Evolutionary conservation across 192 early-diverging fungal species (phyloP).

Genomic region (Phlyctochytrium bullatum): DNA sequence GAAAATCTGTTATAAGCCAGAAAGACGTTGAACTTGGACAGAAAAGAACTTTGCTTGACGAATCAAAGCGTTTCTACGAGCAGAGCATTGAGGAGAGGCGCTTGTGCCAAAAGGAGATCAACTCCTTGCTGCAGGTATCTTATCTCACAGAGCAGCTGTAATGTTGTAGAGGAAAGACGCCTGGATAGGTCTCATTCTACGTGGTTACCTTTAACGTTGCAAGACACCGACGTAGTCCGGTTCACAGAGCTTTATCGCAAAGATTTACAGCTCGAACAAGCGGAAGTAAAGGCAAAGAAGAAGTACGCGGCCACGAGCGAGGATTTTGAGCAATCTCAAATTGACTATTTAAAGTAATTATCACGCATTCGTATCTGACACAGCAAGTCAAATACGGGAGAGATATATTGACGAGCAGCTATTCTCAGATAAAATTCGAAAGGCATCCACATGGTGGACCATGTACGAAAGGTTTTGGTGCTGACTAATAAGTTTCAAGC

Average conservation of each 20-base stretch:
- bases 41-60: constrained; percentile 21
- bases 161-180: constrained; percentile 35
- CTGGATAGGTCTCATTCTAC: constrained; percentile 24
- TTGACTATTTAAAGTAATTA: constrained; percentile 40
- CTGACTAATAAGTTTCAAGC: constrained; percentile 1
- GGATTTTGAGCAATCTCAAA: constrained; percentile 37
- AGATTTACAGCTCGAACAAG: constrained; percentile 39
- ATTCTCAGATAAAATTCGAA: constrained; percentile 50
- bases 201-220: background rate
- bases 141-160: background rate
- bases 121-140: constrained; percentile 33
- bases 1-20: constrained; percentile 29
- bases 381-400: constrained; percentile 40
- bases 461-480: constrained; percentile 23
- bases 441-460: constrained; percentile 45
- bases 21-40: constrained; percentile 31
- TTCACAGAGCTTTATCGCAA: constrained; percentile 44
- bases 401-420: constrained; percentile 57
- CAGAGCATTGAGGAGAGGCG: constrained; percentile 44
- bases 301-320: constrained; percentile 33
- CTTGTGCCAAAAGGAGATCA: constrained; percentile 43
- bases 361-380: background rate
- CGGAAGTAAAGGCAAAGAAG: constrained; percentile 32
- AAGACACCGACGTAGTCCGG: constrained; percentile 34
- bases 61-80: constrained; percentile 41